Conservation (phyloP, 2,329 filamentous ascomycete species). For the Cadophora sp. region DNA sequence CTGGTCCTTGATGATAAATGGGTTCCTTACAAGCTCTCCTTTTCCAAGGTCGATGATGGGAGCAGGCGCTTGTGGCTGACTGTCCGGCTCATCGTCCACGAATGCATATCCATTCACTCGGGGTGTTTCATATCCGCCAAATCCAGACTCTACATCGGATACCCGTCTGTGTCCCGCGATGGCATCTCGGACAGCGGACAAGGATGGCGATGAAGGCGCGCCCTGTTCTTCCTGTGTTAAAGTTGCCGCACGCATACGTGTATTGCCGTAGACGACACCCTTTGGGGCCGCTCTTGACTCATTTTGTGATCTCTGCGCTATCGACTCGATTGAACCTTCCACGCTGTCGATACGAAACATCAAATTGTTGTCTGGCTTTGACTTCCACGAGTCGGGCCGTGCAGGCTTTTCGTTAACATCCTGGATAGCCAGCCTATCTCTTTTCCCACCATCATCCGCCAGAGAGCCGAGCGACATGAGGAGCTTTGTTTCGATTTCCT, state of each 20-base stretch:
- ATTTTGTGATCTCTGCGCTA: constrained; percentile 71
- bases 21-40: constrained; percentile 71
- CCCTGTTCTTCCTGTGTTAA: constrained; percentile 48
- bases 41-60: constrained; percentile 64
- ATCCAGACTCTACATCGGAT: constrained; percentile 65
- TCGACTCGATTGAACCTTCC: constrained; percentile 65
- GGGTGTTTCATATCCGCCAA: constrained; percentile 75
- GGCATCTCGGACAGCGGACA: constrained; percentile 84
- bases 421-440: constrained; percentile 66
- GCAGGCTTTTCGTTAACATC: constrained; percentile 77
- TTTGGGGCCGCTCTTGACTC: constrained; percentile 78
- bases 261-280: constrained; percentile 82
- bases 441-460: constrained; percentile 61
- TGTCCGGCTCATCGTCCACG: constrained; percentile 78
- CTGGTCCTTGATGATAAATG: constrained; percentile 79
- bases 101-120: constrained; percentile 93
- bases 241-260: constrained; percentile 68
- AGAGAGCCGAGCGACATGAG: constrained; percentile 54
- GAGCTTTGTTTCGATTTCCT: constrained; percentile 63
- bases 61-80: constrained; percentile 50
- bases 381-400: constrained; percentile 77
- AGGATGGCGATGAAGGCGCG: constrained; percentile 77
- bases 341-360: constrained; percentile 82
- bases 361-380: constrained; percentile 77
- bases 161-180: constrained; percentile 75